phyloP scores from a whole-genome alignment of 139 green algal species.

The Desmodesmus armatus region DNA sequence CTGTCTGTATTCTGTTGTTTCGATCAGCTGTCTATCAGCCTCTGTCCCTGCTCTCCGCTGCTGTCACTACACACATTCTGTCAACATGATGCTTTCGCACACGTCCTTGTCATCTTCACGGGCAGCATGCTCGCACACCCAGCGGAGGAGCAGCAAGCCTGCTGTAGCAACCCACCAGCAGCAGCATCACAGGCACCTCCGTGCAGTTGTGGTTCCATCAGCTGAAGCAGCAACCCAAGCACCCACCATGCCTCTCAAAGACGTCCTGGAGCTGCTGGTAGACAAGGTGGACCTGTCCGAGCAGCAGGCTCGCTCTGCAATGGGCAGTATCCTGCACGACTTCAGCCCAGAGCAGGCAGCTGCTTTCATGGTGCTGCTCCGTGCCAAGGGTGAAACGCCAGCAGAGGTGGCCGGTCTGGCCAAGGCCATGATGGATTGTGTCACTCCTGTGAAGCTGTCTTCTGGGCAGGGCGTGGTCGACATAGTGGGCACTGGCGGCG shows the following conservation, averaged over 20 bases:
- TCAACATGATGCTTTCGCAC: too few species aligned
- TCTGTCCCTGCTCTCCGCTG: too few species aligned
- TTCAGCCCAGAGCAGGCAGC: conserved; percentile 84
- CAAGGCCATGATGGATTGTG: conserved; percentile 80
- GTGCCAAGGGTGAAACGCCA: conserved; percentile 97
- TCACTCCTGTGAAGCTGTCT: background rate
- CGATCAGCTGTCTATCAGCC: too few species aligned
- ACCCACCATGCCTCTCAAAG: background rate
- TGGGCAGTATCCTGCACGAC: conserved; percentile 78
- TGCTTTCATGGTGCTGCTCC: conserved; percentile 96
- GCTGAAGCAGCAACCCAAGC: too few species aligned
- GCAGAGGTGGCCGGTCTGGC: conserved; percentile 95
- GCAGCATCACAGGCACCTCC: too few species aligned
- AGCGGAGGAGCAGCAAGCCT: too few species aligned
- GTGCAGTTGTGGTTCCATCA: too few species aligned
- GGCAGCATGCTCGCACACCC: too few species aligned
- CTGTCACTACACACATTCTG: too few species aligned
- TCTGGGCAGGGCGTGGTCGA: conserved; percentile 77
- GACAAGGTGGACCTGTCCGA: conserved; percentile 72
- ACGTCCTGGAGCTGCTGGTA: conserved; percentile 84
- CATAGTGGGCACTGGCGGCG: conserved; percentile 98
- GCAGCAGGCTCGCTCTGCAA: conserved; percentile 65
- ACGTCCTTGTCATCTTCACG: too few species aligned
- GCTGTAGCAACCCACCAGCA: too few species aligned
- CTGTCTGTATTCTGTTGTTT: too few species aligned